These are phyloP conservation scores for Fusarium sp. DNA, from an alignment of 2,329 filamentous ascomycete genomes.

Conservation along the genomic window DNA sequence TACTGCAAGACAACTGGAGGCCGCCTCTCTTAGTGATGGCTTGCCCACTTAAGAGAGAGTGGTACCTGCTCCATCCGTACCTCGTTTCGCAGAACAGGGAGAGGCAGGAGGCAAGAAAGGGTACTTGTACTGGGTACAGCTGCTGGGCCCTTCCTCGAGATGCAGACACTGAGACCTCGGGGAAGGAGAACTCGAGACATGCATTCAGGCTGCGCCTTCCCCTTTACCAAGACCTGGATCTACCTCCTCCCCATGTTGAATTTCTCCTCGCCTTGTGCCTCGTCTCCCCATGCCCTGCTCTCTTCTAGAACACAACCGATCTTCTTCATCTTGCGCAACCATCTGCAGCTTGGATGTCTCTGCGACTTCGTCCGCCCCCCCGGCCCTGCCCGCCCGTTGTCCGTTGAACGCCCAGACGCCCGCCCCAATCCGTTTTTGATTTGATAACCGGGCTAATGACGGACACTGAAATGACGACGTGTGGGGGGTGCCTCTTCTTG, in stretches of 20 bases:
- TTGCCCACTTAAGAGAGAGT: constrained; percentile 27
- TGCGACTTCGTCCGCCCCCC: constrained; percentile 14
- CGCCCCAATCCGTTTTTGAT: constrained; percentile 41
- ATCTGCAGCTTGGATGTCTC: constrained; percentile 12
- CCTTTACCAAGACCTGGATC: constrained; percentile 1
- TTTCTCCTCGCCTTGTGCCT: not conserved
- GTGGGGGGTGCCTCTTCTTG: constrained; percentile 43
- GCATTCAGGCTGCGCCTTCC: constrained; percentile 13
- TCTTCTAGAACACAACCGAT: constrained; percentile 7
- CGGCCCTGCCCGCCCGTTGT: constrained; percentile 37
- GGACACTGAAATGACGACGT: constrained; percentile 46
- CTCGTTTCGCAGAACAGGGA: constrained; percentile 5
- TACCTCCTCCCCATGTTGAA: not conserved
- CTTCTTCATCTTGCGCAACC: not conserved
- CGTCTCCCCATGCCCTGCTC: not conserved
- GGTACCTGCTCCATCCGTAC: constrained; percentile 31
- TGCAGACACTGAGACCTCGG: constrained; percentile 12
- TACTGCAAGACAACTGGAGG: not conserved
- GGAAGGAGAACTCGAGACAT: constrained; percentile 22
- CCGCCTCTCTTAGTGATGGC: constrained; percentile 1
- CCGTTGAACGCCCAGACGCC: constrained; percentile 40
- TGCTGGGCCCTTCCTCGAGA: constrained; percentile 1
- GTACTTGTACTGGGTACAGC: constrained; percentile 13
- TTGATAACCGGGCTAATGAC: constrained; percentile 45
- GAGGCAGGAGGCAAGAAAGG: constrained; percentile 14